A percentile compares a stretch with the other conserved stretches of the same genome.
Conservation (phyloP, 2,329 filamentous ascomycete genomes). For the Phaeosphaeriaceae sp. region DNA sequence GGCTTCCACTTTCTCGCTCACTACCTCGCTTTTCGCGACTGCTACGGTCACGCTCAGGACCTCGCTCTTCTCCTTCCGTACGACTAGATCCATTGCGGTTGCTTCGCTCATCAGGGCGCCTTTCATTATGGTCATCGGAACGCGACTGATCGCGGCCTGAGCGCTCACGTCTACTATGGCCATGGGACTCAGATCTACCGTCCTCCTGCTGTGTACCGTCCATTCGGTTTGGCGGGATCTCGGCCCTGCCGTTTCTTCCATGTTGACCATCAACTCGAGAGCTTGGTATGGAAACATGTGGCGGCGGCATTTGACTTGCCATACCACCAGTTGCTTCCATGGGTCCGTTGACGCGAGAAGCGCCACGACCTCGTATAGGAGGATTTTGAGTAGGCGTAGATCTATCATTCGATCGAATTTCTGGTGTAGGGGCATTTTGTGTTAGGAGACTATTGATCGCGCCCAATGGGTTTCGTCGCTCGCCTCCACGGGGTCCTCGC, state of each 20-base stretch:
- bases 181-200: constrained; percentile 34
- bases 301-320: constrained; percentile 29
- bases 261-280: constrained; percentile 31
- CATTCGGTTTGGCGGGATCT: constrained; percentile 19
- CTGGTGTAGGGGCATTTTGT: constrained; percentile 30
- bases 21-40: constrained; percentile 35
- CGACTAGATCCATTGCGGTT: constrained; percentile 27
- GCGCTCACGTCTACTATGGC: constrained; percentile 36
- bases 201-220: constrained; percentile 33
- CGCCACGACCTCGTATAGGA: constrained; percentile 42
- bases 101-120: constrained; percentile 35
- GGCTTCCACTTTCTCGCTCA: constrained; percentile 27
- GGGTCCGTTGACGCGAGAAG: constrained; percentile 32
- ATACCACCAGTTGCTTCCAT: constrained; percentile 21
- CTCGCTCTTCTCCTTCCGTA: constrained; percentile 31
- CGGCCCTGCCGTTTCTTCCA: constrained; percentile 25
- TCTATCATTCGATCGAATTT: constrained; percentile 23
- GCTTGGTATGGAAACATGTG: constrained; percentile 32
- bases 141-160: constrained; percentile 32
- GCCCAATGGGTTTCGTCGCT: constrained; percentile 28
- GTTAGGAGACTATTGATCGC: constrained; percentile 40
- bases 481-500: constrained; percentile 29
- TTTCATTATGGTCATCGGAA: constrained; percentile 32
- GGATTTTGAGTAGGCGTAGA: constrained; percentile 16
- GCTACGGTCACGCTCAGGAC: constrained; percentile 33